Evolutionary conservation across 257 asterid genomes (phyloP), one percentile per base, ranked within the genome.

Genomic region (Handroanthus guayacan): DNA sequence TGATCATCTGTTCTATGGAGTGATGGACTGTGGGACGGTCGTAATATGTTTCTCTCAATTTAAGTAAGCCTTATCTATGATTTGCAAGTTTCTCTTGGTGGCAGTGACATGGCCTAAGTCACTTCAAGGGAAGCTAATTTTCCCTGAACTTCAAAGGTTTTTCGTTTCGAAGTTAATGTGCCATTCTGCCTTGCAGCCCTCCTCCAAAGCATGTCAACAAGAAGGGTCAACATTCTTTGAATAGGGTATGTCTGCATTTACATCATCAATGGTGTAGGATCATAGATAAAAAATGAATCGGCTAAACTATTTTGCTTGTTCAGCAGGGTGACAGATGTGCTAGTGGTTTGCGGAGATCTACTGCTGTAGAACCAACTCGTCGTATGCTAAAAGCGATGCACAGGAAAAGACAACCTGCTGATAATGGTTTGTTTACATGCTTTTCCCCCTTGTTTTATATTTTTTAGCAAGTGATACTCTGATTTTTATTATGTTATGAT

Each of bases 131-230:
- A 51, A 14, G 54, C 54, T 51, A n/a, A 51, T n/a, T 51, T 16
- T 18, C 7, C 62, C 18, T 51, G 12, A 3, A 50, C 55, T 11
- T 54, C 31, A 25, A 54, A 9, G 25, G 56, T 38, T 38, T 18
- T 9, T 37, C 37, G 3, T 34, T 2, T 17, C 18, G 13, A 18
- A 16, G 16, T 36, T 54, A 52, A 43, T 56, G 16, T 70, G 58
- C 52, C 48, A 45, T 52, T 9, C 25, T 62, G 18, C 76, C 56
- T 58, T 68, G 77, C 79, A 84, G 88, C 50, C 45, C 9, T 38
- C 41, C 61, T 48, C 70, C 62, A 13, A 71, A 18, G 64, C 17
- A 77, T 5, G 52, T 55, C 39, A 9, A 12, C 16, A 71, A 58
- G 75, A 78, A 48, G 75, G 39, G 0, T 75, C 72, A 57, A 7